Conservation (phyloP, 2,329 filamentous ascomycete species). For the Xylaria sp. region DNA sequence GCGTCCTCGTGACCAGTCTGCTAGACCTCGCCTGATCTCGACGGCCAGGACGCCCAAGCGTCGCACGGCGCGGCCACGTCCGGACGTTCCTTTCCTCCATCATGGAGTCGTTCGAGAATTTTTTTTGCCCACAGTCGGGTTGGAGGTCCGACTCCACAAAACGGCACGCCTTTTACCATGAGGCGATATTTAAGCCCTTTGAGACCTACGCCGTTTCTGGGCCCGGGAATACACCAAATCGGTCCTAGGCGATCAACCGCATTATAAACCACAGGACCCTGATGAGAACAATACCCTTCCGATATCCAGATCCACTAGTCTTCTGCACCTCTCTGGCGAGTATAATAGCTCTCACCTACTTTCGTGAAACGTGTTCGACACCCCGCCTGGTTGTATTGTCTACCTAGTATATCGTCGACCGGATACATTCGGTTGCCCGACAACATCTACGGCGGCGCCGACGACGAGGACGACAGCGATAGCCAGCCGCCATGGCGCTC, state of each 20-base stretch:
- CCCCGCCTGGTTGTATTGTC: background rate
- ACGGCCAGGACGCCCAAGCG: background rate
- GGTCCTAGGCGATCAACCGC: background rate
- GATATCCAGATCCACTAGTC: background rate
- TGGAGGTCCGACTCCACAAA: slow-evolving; percentile 13
- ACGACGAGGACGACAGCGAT: background rate
- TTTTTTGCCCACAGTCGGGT: slow-evolving; percentile 11
- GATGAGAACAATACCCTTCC: background rate
- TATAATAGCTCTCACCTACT: background rate
- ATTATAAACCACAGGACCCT: background rate
- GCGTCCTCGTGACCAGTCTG: slow-evolving; percentile 12
- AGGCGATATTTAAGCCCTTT: slow-evolving; percentile 11
- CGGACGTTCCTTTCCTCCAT: slow-evolving; percentile 12
- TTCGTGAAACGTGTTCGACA: background rate
- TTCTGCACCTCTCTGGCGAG: background rate
- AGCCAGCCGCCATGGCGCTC: slow-evolving; percentile 37
- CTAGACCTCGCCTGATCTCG: slow-evolving; percentile 14
- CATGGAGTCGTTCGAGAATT: slow-evolving; percentile 13
- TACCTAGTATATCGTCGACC: background rate
- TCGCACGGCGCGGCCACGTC: slow-evolving; percentile 13
- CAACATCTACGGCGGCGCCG: background rate
- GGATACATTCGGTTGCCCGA: background rate
- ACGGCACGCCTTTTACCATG: slow-evolving; percentile 3
- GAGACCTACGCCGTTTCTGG: slow-evolving; percentile 6
- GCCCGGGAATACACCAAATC: slow-evolving; percentile 1